A percentile compares a stretch with the other conserved stretches of the same genome.
Evolutionary conservation across 495 filamentous ascomycete species (phyloP).

Genomic region (Geoglossum glabrum): DNA sequence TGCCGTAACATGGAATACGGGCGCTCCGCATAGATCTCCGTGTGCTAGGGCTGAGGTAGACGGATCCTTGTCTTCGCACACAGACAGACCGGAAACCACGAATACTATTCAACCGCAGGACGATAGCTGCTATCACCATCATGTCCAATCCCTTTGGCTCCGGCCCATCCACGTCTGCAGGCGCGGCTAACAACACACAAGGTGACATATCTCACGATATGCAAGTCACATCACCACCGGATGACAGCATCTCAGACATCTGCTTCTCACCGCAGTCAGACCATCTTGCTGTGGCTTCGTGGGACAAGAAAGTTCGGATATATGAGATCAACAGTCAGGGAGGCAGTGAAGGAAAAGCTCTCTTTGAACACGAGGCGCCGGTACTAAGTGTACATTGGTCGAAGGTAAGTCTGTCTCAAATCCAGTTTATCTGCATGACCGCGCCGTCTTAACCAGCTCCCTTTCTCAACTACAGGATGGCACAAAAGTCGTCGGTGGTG

Average conservation of each 20-base stretch:
- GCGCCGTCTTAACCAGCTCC: too few relatives aligned
- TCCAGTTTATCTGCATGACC: too few relatives aligned
- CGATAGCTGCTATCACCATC: too few relatives aligned
- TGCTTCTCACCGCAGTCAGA: slow-evolving; percentile 60
- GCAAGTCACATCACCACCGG: slow-evolving; percentile 49
- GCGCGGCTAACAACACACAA: slow-evolving; percentile 38
- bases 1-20: too few relatives aligned
- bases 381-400: slow-evolving; percentile 68
- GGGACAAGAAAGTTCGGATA: slow-evolving; percentile 88
- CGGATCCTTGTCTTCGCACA: too few relatives aligned
- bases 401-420: slow-evolving; percentile 31
- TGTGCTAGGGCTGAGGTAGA: too few relatives aligned
- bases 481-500: slow-evolving; percentile 58
- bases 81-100: too few relatives aligned
- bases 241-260: slow-evolving; percentile 72
- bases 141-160: slow-evolving; percentile 55
- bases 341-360: slow-evolving; percentile 52
- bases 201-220: slow-evolving; percentile 87
- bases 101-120: too few relatives aligned
- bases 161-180: slow-evolving; percentile 22
- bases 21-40: too few relatives aligned
- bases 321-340: slow-evolving; percentile 64
- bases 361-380: slow-evolving; percentile 57
- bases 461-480: slow-evolving; percentile 31
- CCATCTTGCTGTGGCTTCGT: slow-evolving; percentile 67